These are phyloP conservation scores for Umbilicus rupestris DNA, from an alignment of 164 flowering plant genomes.

Conservation along the genomic window DNA sequence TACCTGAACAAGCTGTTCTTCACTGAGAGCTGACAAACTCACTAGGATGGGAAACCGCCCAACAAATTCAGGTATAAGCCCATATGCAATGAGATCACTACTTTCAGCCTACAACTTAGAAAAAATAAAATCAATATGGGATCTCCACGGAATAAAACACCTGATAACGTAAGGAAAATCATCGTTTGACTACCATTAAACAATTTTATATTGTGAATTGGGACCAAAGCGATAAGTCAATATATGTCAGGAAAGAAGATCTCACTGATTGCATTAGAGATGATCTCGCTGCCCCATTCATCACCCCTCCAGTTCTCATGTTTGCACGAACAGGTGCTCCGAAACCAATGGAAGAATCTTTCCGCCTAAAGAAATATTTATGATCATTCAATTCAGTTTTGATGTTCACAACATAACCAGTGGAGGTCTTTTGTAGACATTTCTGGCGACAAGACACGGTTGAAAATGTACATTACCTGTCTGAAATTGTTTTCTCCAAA, in stretches of 20 bases:
- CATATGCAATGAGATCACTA: slow-evolving; percentile 85
- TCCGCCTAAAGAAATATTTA: slow-evolving; percentile 46
- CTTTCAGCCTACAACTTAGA: slow-evolving; percentile 69
- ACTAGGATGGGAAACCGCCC: slow-evolving; percentile 95
- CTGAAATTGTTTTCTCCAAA: slow-evolving; percentile 95
- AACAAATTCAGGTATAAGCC: slow-evolving; percentile 94
- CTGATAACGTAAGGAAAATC: not conserved
- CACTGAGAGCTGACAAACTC: slow-evolving; percentile 81
- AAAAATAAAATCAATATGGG: not conserved
- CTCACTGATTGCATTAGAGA: slow-evolving; percentile 78
- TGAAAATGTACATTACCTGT: slow-evolving; percentile 41
- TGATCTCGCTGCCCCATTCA: slow-evolving; percentile 61
- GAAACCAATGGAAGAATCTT: slow-evolving; percentile 96
- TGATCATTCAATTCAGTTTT: not conserved
- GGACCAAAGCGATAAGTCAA: not conserved
- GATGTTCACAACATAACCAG: not conserved
- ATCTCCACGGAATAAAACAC: not conserved
- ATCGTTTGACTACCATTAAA: too few relatives aligned
- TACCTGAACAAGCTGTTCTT: slow-evolving; percentile 95
- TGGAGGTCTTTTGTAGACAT: not conserved
- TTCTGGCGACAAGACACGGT: not conserved
- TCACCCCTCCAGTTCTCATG: slow-evolving; percentile 69
- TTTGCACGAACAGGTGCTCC: slow-evolving; percentile 98
- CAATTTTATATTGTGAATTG: too few relatives aligned
- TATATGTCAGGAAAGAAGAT: slow-evolving; percentile 2